Base-by-base conservation (phyloP, 2,329 filamentous ascomycete genomes). In the Colletotrichum endophyticum region DNA sequence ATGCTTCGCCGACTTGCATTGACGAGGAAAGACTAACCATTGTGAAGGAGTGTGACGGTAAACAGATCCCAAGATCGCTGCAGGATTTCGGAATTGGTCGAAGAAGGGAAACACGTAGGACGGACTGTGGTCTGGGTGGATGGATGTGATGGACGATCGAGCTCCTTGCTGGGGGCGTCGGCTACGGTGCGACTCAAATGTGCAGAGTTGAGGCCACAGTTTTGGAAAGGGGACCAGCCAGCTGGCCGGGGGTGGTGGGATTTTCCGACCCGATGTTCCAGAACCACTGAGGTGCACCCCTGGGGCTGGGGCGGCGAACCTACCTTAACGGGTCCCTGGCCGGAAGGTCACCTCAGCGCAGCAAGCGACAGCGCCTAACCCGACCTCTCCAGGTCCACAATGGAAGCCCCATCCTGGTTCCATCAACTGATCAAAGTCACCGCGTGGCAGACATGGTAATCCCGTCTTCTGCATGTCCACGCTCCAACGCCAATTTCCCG, bases 141-240 rank as follows among this genome's bases (percentile, higher is more conserved):
- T 22, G 66, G 69, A 75, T 72, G 70, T 72, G 70, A 56, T 59
- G 66, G 70, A 73, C 49, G 62, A 19, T 75, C 59, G 22, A 67
- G 53, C 62, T 75, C 56, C 28, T 39, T 36, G 32, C 66, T 77
- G 66, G 66, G 63, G 67, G 8, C 36, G 44, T 49, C 28, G 71
- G 59, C 30, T 59, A 71, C 61, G 62, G 34, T 77, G 81, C 78
- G 76, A 49, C 77, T 75, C 75, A 79, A 79, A 76, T 78, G 77
- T 77, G 76, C 77, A 78, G 80, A 85, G 83, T 86, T 86, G 82
- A 87, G 85, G 85, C 85, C 85, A 87, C 85, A 84, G 86, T 86
- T 85, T 85, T 80, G 84, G 82, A 85, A 85, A 82, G 78, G 77
- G 77, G 76, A 78, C 73, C 66, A 71, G 36, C 49, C 44, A 70